Evolutionary conservation across 106 monocot genomes (phyloP), one percentile per base, ranked within the genome.

Genomic region (Chionographis japonica): DNA sequence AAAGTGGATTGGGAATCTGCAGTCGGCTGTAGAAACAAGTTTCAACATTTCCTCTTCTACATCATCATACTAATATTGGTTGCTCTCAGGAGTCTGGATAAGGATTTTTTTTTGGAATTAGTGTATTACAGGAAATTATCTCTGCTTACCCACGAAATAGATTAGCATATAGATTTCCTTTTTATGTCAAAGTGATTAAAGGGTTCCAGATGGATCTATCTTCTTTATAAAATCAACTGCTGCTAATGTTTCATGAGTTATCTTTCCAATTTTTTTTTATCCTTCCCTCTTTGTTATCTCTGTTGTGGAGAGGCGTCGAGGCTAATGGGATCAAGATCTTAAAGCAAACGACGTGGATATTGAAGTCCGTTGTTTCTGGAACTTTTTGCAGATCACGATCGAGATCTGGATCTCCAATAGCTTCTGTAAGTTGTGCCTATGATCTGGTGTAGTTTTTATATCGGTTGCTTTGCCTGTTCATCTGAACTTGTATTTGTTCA

Each of bases 311-410:
- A 76, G 72, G 54, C 62, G 56, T 75, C 19, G 39, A 75, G 70
- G 74, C 42, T 71, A 68, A 79, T 82, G 27, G 82, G 76, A 77
- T 70, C 63, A 71, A 82, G 70, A 38, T 77, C 40, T 86, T 80
- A 68, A 66, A n/a, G 63, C 65, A 40, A 27, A 53, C 63, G 18
- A 58, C 74, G 17, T 79, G 73, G 73, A 73, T 83, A 76, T 78
- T 80, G 75, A 86, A 80, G 76, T 78, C 42, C 15, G 61, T 77
- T 82, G 59, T 80, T 79, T 79, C 20, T 81, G 76, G 41, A 81
- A 71, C 50, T 79, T 68, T 81, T 87, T 91, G 84, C 90, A 91
- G 90, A 85, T 90, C 86, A 4, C 64, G 67, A 17, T 83, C 89
- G 16, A 78, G 74, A 74, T 89, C 89, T 66, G 77, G 43, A 77